A percentile compares a stretch with the other conserved stretches of the same genome.
phyloP scores from a whole-genome alignment of 169 alveolate species.

The Eimeria necatrix region DNA sequence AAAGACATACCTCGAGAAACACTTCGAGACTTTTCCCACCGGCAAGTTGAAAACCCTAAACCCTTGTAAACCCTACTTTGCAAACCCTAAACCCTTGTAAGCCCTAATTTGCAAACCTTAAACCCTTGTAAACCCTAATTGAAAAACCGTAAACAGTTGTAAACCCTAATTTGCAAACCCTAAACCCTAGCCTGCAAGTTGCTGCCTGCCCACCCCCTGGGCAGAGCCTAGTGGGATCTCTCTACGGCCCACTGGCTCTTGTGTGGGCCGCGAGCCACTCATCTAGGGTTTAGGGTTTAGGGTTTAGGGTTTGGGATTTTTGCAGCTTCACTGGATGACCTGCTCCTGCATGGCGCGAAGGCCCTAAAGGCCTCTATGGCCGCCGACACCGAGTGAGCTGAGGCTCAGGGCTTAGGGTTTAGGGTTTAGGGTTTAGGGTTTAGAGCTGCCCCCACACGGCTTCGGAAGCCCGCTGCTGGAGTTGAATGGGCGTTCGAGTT shows the following conservation, averaged over 20 bases:
- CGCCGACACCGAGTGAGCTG: slow-evolving; percentile 80
- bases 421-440: slow-evolving; percentile 59
- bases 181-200: background rate
- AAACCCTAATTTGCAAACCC: background rate
- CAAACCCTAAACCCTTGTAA: slow-evolving; percentile 87
- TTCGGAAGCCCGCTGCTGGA: background rate
- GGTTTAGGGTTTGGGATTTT: slow-evolving; percentile 5
- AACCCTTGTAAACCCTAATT: slow-evolving; percentile 45
- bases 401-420: slow-evolving; percentile 25
- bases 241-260: too few species aligned
- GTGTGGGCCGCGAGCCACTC: background rate
- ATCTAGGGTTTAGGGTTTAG: slow-evolving; percentile 37
- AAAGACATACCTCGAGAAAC: slow-evolving; percentile 97
- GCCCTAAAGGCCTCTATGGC: slow-evolving; percentile 81
- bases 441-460: too few species aligned
- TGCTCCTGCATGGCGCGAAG: slow-evolving; percentile 78
- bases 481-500: background rate
- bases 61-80: background rate
- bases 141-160: background rate
- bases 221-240: background rate
- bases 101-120: slow-evolving; percentile 82
- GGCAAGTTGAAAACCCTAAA: slow-evolving; percentile 84
- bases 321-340: slow-evolving; percentile 79
- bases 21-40: slow-evolving; percentile 92
- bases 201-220: background rate